phyloP scores from a whole-genome alignment of 179 eudicot species.

The Beta corolliflora region DNA sequence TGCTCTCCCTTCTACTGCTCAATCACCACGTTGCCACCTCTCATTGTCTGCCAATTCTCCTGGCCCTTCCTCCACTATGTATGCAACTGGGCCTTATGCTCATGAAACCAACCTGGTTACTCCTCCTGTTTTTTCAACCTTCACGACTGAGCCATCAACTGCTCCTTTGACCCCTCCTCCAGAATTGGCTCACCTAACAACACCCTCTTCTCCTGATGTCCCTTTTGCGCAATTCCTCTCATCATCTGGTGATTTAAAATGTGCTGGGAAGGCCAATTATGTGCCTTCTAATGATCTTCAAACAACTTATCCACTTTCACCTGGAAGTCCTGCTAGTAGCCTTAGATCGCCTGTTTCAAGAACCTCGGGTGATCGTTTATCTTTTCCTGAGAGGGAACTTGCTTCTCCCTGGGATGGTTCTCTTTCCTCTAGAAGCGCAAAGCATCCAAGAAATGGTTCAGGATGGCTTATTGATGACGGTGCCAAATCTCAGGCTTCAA shows the following conservation, averaged over 20 bases:
- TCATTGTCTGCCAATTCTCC: slow-evolving; percentile 80
- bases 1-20: slow-evolving; percentile 87
- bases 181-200: slow-evolving; percentile 87
- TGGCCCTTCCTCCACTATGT: slow-evolving; percentile 83
- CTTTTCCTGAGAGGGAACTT: slow-evolving; percentile 53
- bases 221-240: slow-evolving; percentile 93
- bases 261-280: slow-evolving; percentile 49
- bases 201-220: slow-evolving; percentile 98
- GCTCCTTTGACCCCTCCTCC: slow-evolving; percentile 99
- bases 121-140: slow-evolving; percentile 94
- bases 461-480: slow-evolving; percentile 46
- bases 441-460: slow-evolving; percentile 48
- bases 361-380: slow-evolving; percentile 50
- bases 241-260: slow-evolving; percentile 62
- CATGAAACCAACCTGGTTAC: slow-evolving; percentile 93
- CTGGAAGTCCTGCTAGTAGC: slow-evolving; percentile 88
- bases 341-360: slow-evolving; percentile 74
- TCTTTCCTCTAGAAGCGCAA: slow-evolving; percentile 44
- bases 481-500: slow-evolving; percentile 67
- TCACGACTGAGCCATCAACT: slow-evolving; percentile 96
- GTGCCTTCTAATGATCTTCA: slow-evolving; percentile 63
- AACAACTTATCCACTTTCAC: slow-evolving; percentile 72
- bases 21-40: slow-evolving; percentile 74
- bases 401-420: slow-evolving; percentile 59
- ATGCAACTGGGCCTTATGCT: slow-evolving; percentile 90